Evolutionary conservation across 2,329 filamentous ascomycete genomes (phyloP).

Genomic region (Aspergillus fischeri): DNA sequence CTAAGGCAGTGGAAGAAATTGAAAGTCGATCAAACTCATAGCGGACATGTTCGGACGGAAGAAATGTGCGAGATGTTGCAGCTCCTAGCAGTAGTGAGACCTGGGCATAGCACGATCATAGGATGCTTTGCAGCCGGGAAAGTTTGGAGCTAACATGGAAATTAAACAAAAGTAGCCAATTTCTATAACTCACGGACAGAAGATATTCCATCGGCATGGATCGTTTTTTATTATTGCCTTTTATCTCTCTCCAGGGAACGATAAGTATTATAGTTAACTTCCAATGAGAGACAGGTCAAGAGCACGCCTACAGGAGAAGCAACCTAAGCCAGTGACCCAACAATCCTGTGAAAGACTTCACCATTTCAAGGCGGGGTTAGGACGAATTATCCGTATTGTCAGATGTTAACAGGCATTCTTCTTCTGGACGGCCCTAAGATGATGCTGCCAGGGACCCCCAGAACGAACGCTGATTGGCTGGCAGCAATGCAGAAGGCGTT

Average conservation of each 20-base stretch:
- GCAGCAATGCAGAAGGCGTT: constrained; percentile 13
- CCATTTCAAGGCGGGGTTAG: neutral
- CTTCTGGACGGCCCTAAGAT: constrained; percentile 3
- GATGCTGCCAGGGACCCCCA: neutral
- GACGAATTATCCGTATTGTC: neutral
- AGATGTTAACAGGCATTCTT: neutral
- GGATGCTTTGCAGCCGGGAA: neutral
- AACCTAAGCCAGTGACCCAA: neutral
- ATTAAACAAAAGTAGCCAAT: constrained; percentile 3
- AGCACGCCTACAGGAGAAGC: neutral
- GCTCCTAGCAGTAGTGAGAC: neutral
- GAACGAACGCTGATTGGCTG: constrained; percentile 9
- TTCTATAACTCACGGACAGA: neutral
- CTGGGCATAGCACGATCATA: neutral
- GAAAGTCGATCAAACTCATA: neutral
- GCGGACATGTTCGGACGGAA: neutral
- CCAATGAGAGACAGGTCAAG: neutral
- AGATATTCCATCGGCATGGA: neutral
- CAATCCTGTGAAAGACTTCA: neutral
- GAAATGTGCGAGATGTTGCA: neutral
- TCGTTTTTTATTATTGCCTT: neutral
- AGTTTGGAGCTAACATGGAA: neutral
- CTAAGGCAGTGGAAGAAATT: neutral
- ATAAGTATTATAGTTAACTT: neutral
- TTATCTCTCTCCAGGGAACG: neutral